Evolutionary conservation across 805 yeast species (phyloP).

Genomic region (Kodamaea kaohsiungensis): DNA sequence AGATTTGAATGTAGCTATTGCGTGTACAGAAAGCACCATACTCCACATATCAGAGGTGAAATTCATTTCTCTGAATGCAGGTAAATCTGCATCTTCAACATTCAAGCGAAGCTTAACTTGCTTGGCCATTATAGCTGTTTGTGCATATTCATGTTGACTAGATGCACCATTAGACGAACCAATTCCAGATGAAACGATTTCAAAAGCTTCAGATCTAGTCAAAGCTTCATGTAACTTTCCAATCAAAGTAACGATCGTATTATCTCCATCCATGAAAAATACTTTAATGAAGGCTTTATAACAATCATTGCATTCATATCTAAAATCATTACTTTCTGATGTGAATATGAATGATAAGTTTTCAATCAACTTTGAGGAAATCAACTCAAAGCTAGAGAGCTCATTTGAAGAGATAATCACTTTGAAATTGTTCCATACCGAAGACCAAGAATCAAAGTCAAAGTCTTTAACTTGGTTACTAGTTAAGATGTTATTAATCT

Average conservation of each 20-base stretch:
- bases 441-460: slow-evolving; percentile 40
- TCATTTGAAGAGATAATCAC: not conserved
- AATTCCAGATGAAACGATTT: slow-evolving; percentile 53
- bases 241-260: slow-evolving; percentile 46
- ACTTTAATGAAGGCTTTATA: slow-evolving; percentile 45
- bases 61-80: not conserved
- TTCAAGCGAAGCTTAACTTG: slow-evolving; percentile 63
- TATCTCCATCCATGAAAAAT: slow-evolving; percentile 31
- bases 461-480: slow-evolving; percentile 10
- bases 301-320: slow-evolving; percentile 33
- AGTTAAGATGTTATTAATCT: slow-evolving; percentile 12
- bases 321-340: slow-evolving; percentile 16
- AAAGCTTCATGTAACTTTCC: slow-evolving; percentile 69
- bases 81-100: slow-evolving; percentile 17
- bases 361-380: slow-evolving; percentile 64
- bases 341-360: slow-evolving; percentile 39
- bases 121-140: slow-evolving; percentile 65
- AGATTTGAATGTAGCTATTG: slow-evolving; percentile 59
- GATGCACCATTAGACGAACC: not conserved
- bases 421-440: slow-evolving; percentile 23
- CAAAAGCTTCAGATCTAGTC: slow-evolving; percentile 73
- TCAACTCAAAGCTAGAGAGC: slow-evolving; percentile 74
- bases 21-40: slow-evolving; percentile 53
- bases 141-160: slow-evolving; percentile 21
- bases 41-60: slow-evolving; percentile 27